These are phyloP conservation scores for Heritiera fomes DNA, from an alignment of 345 rosid species.

Conservation along the genomic window DNA sequence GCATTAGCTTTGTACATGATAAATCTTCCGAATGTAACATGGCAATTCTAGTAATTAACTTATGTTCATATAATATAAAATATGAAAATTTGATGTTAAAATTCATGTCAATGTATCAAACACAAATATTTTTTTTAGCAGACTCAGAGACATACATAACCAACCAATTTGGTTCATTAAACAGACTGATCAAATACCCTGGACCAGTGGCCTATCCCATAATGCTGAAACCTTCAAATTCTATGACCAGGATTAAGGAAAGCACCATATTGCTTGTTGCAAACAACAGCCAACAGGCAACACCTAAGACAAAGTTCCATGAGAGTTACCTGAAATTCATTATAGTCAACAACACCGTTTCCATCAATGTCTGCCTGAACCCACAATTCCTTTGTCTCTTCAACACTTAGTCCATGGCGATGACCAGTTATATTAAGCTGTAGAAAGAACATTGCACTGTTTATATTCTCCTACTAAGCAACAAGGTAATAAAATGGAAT, in stretches of 20 bases:
- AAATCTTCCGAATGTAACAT: not conserved
- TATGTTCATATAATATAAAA: too few relatives aligned
- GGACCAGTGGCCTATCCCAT: not conserved
- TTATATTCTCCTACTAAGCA: not conserved
- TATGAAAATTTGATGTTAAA: too few relatives aligned
- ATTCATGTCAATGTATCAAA: too few relatives aligned
- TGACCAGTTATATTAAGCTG: conserved; percentile 84
- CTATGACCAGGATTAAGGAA: not conserved
- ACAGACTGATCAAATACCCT: not conserved
- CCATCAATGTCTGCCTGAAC: conserved; percentile 80
- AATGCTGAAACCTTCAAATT: not conserved
- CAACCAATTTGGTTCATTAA: not conserved
- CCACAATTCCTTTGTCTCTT: conserved; percentile 84
- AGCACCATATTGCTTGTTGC: not conserved
- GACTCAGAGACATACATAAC: not conserved
- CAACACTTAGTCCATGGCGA: conserved; percentile 61
- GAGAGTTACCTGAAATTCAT: conserved; percentile 76
- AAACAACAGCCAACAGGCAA: not conserved
- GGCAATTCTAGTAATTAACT: not conserved
- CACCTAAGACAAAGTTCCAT: not conserved
- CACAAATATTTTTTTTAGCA: too few relatives aligned
- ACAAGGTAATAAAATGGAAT: conserved; percentile 12
- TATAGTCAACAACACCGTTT: conserved; percentile 64
- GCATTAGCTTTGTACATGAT: not conserved
- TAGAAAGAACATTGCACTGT: conserved; percentile 2